Evolutionary conservation across 306 rosid species (phyloP), one percentile per base, ranked within the genome.

Genomic region (Morella rubra): DNA sequence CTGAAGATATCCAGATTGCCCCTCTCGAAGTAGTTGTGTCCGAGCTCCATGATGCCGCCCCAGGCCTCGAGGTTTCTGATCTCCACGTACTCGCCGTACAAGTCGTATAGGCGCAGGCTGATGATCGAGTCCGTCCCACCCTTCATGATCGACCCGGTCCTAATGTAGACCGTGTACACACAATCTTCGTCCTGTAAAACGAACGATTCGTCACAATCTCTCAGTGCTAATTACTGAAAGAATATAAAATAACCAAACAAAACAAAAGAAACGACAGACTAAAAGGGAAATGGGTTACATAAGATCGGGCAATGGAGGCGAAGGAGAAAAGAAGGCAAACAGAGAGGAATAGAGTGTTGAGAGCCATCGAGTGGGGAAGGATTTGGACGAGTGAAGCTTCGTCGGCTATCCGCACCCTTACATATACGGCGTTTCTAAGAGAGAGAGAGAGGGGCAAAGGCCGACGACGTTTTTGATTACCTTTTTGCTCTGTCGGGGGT

Each of bases 1-100:
- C 97, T 90, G 77, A 94, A 94, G 71, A 91, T 92, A 81, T 94
- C 97, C 9, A 94, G 86, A 83, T 94, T 92, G 65, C 97, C 92
- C 42, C 98, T 89, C 83, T 91, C 95, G 87, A 80, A 94, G 89
- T 94, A 94, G 84, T 92, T 50, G 84, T 89, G 72, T 32, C 47
- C 82, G 0, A 71, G 22, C 5, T 85, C 95, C 97, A 94, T 92
- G 3, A 94, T 58, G 2, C 98, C 98, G 4, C 93, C 98, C 97
- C 98, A 94, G 1, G 83, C 22, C 53, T 77, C 80, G 7, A 93
- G 84, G 73, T 85, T 66, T 42, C 1, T 81, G 68, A 93, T 90
- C 87, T 74, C 70, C 54, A 93, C 69, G 53, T 84, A 89, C 72
- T 87, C 80, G 2, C 97, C 96, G 71, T 62, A 12, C 7, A 64